Base-by-base conservation (phyloP, 176 grass and related monocot species). In the Urochloa ruziziensis region DNA sequence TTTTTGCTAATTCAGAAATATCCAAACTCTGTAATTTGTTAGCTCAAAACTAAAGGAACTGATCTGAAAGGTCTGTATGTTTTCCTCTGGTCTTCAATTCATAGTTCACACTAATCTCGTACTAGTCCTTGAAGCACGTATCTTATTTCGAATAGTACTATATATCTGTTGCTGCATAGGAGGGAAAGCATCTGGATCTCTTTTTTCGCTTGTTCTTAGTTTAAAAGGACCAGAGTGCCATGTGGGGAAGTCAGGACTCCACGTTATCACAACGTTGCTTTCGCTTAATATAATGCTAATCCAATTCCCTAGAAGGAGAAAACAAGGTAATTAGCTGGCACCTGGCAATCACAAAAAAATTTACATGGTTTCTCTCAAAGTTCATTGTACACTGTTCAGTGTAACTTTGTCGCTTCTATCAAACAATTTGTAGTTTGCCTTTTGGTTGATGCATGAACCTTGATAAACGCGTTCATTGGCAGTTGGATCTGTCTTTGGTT, bases 111-210 rank as follows among this genome's bases (percentile, higher is more conserved):
- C 42, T 13, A 3, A 44, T 68, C 30, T 10, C 81, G 47, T 49
- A 46, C 27, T 12, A 14, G 7, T 2, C 52, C 40, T 77, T 40
- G 37, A 37, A 87, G 43, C 59, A 42, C 57, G 52, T 62, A 62
- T 25, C 69, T 70, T 80, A 80, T 18, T 59, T 52, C 21, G 32
- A 82, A 51, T 37, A 43, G 60, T 75, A 82, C 52, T 53, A 33
- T 42, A 28, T 32, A 67, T 65, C 10, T 79, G 74, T 36, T 52
- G 60, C 30, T 67, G 74, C 80, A 74, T 46, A 83, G 36, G 80
- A 73, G 68, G 80, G 68, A 78, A 80, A 80, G 80, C 84, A 91
- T 91, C 80, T 91, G 80, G 89, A 87, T 87, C 84, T 70, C 18
- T 83, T 74, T 67, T 44, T 32, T 68, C 75, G 53, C 64, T 54